phyloP scores from a whole-genome alignment of 306 rosid genomes.

The Acacia crassicarpa region DNA sequence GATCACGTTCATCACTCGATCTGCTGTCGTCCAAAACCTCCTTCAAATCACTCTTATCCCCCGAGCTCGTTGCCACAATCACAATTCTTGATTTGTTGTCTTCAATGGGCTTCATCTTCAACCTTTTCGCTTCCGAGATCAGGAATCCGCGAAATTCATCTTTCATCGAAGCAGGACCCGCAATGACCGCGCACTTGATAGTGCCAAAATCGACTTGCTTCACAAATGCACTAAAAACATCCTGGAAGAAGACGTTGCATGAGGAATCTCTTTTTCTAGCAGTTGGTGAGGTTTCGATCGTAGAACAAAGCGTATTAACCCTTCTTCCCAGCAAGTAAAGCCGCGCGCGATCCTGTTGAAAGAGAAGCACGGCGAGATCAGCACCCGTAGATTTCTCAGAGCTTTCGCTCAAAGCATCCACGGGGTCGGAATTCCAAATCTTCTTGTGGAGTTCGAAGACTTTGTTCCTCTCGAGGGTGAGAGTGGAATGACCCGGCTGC shows the following conservation, averaged over 20 bases:
- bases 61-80: background rate
- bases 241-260: conserved; percentile 20
- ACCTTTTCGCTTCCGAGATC: conserved; percentile 33
- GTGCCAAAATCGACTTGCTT: conserved; percentile 33
- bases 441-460: conserved; percentile 34
- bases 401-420: conserved; percentile 12
- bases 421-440: conserved; percentile 4
- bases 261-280: background rate
- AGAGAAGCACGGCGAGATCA: conserved; percentile 19
- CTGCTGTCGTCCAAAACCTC: conserved; percentile 15
- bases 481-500: conserved; percentile 30
- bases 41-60: background rate
- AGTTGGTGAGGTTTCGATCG: background rate
- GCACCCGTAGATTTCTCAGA: background rate
- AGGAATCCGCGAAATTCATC: conserved; percentile 34
- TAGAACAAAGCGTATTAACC: conserved; percentile 8
- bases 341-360: conserved; percentile 24
- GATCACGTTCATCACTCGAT: conserved; percentile 35
- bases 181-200: conserved; percentile 26
- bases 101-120: conserved; percentile 24
- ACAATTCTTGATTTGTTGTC: background rate
- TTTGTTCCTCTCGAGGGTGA: conserved; percentile 37
- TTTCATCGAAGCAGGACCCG: conserved; percentile 8
- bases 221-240: conserved; percentile 15
- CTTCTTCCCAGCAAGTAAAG: conserved; percentile 25